These are phyloP conservation scores for Aspergillus sp. DNA, from an alignment of 2,329 filamentous ascomycete genomes.

Conservation along the genomic window DNA sequence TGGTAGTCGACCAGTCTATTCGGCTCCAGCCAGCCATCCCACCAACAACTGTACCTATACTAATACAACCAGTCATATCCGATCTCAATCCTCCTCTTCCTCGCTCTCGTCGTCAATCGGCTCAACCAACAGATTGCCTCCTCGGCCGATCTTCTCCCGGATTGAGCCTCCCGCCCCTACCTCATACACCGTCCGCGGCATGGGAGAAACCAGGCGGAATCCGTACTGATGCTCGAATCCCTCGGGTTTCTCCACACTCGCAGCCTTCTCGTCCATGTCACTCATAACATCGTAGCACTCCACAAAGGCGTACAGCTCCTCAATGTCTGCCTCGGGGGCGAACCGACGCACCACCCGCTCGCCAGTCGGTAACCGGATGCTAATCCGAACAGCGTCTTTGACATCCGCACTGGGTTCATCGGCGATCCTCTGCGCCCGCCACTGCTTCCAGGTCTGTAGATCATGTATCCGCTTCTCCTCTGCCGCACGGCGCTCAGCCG, in stretches of 20 bases:
- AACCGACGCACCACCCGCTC: slow-evolving; percentile 79
- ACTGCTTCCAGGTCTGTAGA: slow-evolving; percentile 70
- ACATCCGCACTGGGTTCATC: slow-evolving; percentile 65
- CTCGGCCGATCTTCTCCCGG: slow-evolving; percentile 71
- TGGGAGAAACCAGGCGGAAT: slow-evolving; percentile 81
- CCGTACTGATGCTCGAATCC: slow-evolving; percentile 76
- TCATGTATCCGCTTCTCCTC: slow-evolving; percentile 58
- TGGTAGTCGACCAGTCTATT: no score
- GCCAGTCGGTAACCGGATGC: slow-evolving; percentile 61
- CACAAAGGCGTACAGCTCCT: slow-evolving; percentile 93
- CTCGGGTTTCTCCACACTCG: slow-evolving; percentile 54
- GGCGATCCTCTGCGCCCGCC: slow-evolving; percentile 68
- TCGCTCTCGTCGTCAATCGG: slow-evolving; percentile 57
- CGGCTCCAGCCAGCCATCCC: no score
- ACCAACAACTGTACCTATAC: neutral
- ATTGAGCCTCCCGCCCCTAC: slow-evolving; percentile 66
- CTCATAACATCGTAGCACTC: slow-evolving; percentile 76
- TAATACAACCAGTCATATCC: slow-evolving; percentile 5
- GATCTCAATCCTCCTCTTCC: slow-evolving; percentile 38
- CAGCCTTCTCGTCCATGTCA: slow-evolving; percentile 30
- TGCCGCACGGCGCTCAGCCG: slow-evolving; percentile 62
- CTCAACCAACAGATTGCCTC: slow-evolving; percentile 89
- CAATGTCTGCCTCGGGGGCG: slow-evolving; percentile 64
- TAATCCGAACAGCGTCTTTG: slow-evolving; percentile 71
- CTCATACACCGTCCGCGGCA: slow-evolving; percentile 80